A percentile compares a stretch with the other conserved stretches of the same genome.
phyloP scores from a whole-genome alignment of 2,329 filamentous ascomycete species.

The Cryphonectria naterciae region DNA sequence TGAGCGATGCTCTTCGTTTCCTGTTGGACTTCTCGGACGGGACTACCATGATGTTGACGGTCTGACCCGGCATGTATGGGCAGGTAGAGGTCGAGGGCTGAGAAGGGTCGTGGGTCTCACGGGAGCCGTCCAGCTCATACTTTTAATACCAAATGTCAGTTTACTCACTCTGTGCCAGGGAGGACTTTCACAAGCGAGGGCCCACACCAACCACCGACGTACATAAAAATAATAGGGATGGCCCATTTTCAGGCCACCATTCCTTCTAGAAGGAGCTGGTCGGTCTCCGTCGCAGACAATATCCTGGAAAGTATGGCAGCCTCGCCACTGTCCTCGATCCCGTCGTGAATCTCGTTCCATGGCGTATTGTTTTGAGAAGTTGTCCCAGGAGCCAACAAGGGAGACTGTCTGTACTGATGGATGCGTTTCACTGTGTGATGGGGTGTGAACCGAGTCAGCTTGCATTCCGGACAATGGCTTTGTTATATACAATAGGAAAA shows the following conservation, averaged over 20 bases:
- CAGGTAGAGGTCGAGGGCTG: conserved; percentile 78
- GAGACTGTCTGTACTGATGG: conserved; percentile 71
- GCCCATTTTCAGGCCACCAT: conserved; percentile 87
- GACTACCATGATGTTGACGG: conserved; percentile 81
- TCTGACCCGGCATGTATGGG: conserved; percentile 85
- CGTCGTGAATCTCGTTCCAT: conserved; percentile 82
- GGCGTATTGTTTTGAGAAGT: conserved; percentile 77
- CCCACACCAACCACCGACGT: conserved; percentile 41
- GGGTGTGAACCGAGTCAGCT: conserved; percentile 9
- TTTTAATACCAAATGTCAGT: conserved; percentile 52
- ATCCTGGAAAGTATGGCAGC: conserved; percentile 83
- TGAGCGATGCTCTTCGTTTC: conserved; percentile 67
- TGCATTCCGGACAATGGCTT: conserved; percentile 11
- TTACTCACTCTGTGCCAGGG: conserved; percentile 19
- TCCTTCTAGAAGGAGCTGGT: conserved; percentile 59
- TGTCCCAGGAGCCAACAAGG: conserved; percentile 93
- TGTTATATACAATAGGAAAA: conserved; percentile 21
- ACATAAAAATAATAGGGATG: conserved; percentile 96
- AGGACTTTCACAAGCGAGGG: conserved; percentile 21
- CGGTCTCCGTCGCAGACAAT: conserved; percentile 79
- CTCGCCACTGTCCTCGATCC: conserved; percentile 79
- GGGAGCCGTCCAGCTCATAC: conserved; percentile 82
- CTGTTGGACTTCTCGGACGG: conserved; percentile 69
- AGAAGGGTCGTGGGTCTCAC: conserved; percentile 75
- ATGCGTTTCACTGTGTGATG: conserved; percentile 56